These are phyloP conservation scores for Yarrowia hollandica DNA, from an alignment of 805 yeast species.

Conservation along the genomic window DNA sequence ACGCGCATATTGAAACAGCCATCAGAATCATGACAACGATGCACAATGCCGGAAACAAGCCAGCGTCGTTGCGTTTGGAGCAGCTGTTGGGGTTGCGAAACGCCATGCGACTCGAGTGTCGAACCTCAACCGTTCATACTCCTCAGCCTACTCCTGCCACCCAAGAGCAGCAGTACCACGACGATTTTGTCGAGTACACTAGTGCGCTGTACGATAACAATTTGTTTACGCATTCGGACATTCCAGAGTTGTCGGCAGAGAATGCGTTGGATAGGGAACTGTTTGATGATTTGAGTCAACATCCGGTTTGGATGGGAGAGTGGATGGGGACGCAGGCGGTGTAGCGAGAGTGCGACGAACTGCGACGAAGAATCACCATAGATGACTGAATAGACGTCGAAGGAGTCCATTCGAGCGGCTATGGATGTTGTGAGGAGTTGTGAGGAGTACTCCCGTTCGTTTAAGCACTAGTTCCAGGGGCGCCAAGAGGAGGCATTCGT, in stretches of 20 bases:
- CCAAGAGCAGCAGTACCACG: not conserved
- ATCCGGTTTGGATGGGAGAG: conserved; percentile 25
- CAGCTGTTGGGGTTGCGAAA: conserved; percentile 32
- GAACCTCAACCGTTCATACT: not conserved
- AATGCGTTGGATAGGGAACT: conserved; percentile 17
- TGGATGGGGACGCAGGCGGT: too few species aligned
- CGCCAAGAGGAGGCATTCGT: too few species aligned
- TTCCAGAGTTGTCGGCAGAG: conserved; percentile 17
- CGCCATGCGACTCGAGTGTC: conserved; percentile 28
- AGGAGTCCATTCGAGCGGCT: too few species aligned
- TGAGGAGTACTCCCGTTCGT: too few species aligned
- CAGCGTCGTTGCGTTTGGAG: conserved; percentile 31
- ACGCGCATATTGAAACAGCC: conserved; percentile 33
- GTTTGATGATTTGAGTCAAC: conserved; percentile 17
- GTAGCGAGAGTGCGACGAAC: too few species aligned
- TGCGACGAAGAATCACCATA: too few species aligned
- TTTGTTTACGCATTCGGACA: not conserved
- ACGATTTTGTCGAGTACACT: conserved; percentile 7
- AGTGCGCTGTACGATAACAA: not conserved
- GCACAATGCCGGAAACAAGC: conserved; percentile 32
- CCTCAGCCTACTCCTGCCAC: not conserved
- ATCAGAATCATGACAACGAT: conserved; percentile 31
- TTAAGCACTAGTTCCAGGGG: too few species aligned
- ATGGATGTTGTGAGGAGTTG: too few species aligned
- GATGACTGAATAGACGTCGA: too few species aligned